Evolutionary conservation across 116 monocot species (phyloP), one percentile per base, ranked within the genome.

Genomic region (Iris pallida): DNA sequence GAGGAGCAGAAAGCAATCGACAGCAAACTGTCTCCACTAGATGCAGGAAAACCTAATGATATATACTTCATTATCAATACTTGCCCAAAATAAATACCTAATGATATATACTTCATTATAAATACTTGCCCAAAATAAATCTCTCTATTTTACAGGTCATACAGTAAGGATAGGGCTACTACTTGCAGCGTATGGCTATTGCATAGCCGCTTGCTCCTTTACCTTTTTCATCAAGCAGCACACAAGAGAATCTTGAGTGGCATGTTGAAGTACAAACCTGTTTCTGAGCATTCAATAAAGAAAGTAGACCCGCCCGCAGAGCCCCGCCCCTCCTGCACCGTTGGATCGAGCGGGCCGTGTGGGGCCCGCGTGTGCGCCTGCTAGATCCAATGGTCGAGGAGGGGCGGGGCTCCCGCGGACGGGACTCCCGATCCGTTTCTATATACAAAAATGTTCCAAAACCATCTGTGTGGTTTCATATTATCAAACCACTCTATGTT

Each of bases 201-300:
- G 92, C 97, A 88, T 97, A 97, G 62, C 97, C 97, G 77, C 97
- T 97, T 20, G 97, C 92, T 71, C 97, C 97, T 76, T 92, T 78
- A 7, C 97, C 97, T 68, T 92, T 90, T 54, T 92, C 97, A 72
- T 97, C 97, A 61, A 97, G 90, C 76, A 97, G 75, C 55, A 97
- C 97, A 42, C 30, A 3, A 97, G 75, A 66, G 97, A 97, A 84
- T 97, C 85, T 68, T 71, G 63, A 55, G 93, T 87, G 45, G 92
- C 83, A 77, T 88, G 79, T 74, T 72, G 79, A 73, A 97, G 85
- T 75, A 97, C 70, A 88, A 83, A 62, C 92, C 89, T 56, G 97
- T 97, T 72, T 97, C 97, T 5, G 90, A 74, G 71, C 97, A 97
- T 74, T 97, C 97, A 55, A 97, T 80, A 61, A 78, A 90, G 76